Conservation (phyloP, 73 alveolate species). For the Paramecium octaurelia region DNA sequence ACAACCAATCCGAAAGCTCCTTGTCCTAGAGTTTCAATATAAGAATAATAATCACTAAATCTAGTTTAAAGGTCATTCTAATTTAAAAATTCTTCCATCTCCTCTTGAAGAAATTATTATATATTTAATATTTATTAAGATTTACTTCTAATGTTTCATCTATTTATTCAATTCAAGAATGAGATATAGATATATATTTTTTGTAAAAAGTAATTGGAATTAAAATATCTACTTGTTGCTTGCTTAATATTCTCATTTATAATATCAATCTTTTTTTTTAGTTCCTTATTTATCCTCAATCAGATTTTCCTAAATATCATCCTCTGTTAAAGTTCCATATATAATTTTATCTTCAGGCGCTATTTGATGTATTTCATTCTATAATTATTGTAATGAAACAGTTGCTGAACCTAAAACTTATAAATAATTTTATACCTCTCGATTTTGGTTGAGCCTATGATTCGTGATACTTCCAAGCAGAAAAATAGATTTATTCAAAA, state of each 20-base stretch:
- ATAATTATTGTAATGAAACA: background rate
- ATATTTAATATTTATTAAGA: background rate
- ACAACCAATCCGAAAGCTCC: slow-evolving; percentile 82
- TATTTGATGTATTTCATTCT: background rate
- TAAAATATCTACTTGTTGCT: background rate
- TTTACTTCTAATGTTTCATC: background rate
- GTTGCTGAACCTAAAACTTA: background rate
- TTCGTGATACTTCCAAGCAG: slow-evolving; percentile 70
- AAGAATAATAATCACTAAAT: background rate
- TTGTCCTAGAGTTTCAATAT: slow-evolving; percentile 59
- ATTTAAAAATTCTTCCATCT: background rate
- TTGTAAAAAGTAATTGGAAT: background rate
- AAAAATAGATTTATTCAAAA: slow-evolving; percentile 59
- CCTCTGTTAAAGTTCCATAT: background rate
- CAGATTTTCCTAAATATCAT: background rate
- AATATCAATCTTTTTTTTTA: background rate
- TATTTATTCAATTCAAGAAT: background rate
- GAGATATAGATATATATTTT: background rate
- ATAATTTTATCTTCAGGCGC: background rate
- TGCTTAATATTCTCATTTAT: background rate
- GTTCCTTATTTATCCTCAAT: background rate
- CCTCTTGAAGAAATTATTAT: background rate
- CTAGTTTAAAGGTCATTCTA: background rate
- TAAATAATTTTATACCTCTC: slow-evolving; percentile 46
- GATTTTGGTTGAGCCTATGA: slow-evolving; percentile 50